Evolutionary conservation across 257 asterid species (phyloP), one percentile per base, ranked within the genome.

Genomic region (Solanum rostratum): DNA sequence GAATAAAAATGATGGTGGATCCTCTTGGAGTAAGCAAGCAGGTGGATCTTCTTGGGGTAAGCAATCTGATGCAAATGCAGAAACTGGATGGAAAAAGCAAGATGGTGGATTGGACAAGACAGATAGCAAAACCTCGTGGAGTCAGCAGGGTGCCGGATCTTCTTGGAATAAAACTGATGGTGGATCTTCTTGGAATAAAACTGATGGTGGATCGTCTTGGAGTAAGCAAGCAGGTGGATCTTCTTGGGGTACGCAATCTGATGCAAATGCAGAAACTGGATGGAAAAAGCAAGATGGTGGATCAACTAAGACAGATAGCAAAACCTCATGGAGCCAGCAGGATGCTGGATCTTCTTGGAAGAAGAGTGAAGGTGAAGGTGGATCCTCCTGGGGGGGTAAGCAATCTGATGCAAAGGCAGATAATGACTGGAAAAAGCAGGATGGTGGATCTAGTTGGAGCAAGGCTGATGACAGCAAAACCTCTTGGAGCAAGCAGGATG

Each of bases 1-100:
- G 87, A 68, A 73, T 12, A 88, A 88, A 79, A 84, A 84, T 84
- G 91, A 85, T 66, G 93, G 85, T 50, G 89, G 27, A 63, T 7
- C 95, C 45, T 91, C 91, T 19, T 87, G 90, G 92, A 74, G 85
- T 84, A 83, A 83, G 39, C 88, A 83, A 57, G 37, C 37, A 10
- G 83, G 54, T 41, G 79, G 62, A 63, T 7, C 93, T 45, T 91
- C 91, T 20, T 87, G 90, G 92, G 79, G 85, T 84, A 83, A 83
- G 39, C 88, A 83, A 57, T 84, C 70, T 43, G 88, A 73, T 82
- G 65, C 84, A 30, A 62, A 60, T 15, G 80, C 27, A 49, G 82
- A 49, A 22, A 76, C 29, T 27, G 37, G 29, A 62, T 80, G 87
- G 87, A 30, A 73, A 50, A 87, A 83, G 65, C 68, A 86, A 82